Conservation (phyloP, 1,284 basidiomycete genomes). For the Marasmius sp. region DNA sequence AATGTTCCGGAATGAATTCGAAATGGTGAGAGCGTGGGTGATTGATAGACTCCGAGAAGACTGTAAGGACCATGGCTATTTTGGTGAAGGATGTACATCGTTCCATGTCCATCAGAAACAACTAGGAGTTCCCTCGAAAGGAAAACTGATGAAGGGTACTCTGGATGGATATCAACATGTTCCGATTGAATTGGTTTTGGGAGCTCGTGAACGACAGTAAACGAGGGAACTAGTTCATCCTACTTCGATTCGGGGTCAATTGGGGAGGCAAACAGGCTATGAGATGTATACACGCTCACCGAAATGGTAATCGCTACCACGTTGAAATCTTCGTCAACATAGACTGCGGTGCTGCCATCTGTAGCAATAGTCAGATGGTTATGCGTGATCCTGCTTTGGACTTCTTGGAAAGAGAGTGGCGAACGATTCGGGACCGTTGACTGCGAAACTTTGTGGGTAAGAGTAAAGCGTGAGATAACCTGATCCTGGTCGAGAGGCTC, state of each 20-base stretch:
- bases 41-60: constrained; percentile 55
- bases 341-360: constrained; percentile 53
- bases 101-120: constrained; percentile 73
- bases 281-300: constrained; percentile 40
- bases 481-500: constrained; percentile 57
- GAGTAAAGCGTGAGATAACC: constrained; percentile 47
- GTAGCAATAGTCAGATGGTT: constrained; percentile 71
- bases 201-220: constrained; percentile 59
- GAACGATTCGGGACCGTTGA: constrained; percentile 56
- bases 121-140: constrained; percentile 52
- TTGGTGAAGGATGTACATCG: constrained; percentile 58
- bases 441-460: constrained; percentile 58
- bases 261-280: constrained; percentile 18
- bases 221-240: constrained; percentile 53
- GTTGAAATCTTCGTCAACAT: constrained; percentile 68
- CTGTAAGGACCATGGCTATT: constrained; percentile 36
- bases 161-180: constrained; percentile 43
- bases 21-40: constrained; percentile 53
- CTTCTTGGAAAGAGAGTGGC: constrained; percentile 76
- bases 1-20: constrained; percentile 49
- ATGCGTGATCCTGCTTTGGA: constrained; percentile 81
- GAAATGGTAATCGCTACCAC: constrained; percentile 63
- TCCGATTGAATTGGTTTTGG: constrained; percentile 48
- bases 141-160: constrained; percentile 78
- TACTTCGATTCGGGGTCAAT: constrained; percentile 34